These are phyloP conservation scores for Stachybotrys elegans DNA, from an alignment of 2,329 filamentous ascomycete species.

Conservation along the genomic window DNA sequence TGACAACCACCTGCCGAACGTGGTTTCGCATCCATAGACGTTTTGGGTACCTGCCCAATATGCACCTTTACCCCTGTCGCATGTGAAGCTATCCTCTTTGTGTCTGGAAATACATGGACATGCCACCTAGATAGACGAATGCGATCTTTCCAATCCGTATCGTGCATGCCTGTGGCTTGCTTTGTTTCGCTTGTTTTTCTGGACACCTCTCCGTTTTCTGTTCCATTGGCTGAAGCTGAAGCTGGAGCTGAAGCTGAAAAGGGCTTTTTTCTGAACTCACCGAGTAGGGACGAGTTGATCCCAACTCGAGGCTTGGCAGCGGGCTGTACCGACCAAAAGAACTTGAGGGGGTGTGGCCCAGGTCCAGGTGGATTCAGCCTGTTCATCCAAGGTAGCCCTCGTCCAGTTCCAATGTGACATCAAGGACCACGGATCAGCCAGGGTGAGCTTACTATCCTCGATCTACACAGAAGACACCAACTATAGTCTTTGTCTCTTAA, in stretches of 20 bases:
- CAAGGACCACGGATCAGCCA: not conserved
- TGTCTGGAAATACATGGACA: not conserved
- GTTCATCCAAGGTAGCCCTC: too few relatives aligned
- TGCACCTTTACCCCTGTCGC: not conserved
- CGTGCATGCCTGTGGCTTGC: not conserved
- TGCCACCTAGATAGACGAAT: not conserved
- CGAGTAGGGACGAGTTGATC: not conserved
- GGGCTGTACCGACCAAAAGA: too few relatives aligned
- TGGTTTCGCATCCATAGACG: not conserved
- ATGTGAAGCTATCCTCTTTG: not conserved
- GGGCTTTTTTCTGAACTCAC: not conserved
- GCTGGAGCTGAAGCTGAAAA: conserved; percentile 1
- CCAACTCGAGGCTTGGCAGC: not conserved
- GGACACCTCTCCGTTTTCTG: not conserved
- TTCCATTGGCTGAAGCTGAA: not conserved
- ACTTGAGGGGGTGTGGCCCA: too few relatives aligned
- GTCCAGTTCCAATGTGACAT: not conserved
- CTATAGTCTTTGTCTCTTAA: not conserved
- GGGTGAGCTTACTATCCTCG: not conserved
- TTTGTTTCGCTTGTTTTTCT: too few relatives aligned
- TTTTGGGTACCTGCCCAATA: not conserved
- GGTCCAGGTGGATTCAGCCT: too few relatives aligned
- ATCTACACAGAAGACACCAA: not conserved
- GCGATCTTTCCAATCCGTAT: not conserved
- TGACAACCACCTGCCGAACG: not conserved